Evolutionary conservation across 2,329 filamentous ascomycete species (phyloP).

Genomic region (Sclerotinia glacialis): DNA sequence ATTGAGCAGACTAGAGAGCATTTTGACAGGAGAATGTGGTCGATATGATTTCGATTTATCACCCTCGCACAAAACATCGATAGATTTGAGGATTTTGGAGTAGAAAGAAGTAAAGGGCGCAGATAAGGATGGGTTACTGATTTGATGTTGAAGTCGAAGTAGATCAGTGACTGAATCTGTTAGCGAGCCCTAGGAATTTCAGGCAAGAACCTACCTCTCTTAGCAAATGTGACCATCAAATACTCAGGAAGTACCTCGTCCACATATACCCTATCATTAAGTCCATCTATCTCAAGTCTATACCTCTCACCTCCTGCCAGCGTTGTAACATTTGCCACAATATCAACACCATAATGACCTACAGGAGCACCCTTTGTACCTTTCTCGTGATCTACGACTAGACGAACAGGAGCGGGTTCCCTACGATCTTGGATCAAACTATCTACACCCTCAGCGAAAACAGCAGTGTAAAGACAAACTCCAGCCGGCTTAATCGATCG

Average conservation of each 20-base stretch:
- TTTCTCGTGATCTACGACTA: constrained; percentile 69
- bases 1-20: constrained; percentile 78
- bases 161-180: constrained; percentile 63
- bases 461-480: constrained; percentile 60
- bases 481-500: constrained; percentile 64
- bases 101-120: constrained; percentile 74
- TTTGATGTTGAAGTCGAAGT: constrained; percentile 66
- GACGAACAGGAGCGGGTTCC: constrained; percentile 65
- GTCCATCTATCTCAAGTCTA: constrained; percentile 57
- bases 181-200: constrained; percentile 34
- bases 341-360: constrained; percentile 67
- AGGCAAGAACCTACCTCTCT: constrained; percentile 56
- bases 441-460: constrained; percentile 68
- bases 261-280: constrained; percentile 67
- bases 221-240: constrained; percentile 71
- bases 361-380: constrained; percentile 64
- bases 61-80: constrained; percentile 61
- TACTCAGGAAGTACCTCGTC: constrained; percentile 73
- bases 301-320: constrained; percentile 52
- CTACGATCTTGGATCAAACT: constrained; percentile 61
- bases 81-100: constrained; percentile 68
- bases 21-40: constrained; percentile 82
- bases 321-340: constrained; percentile 62
- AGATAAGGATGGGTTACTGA: constrained; percentile 62
- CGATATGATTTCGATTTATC: constrained; percentile 68